A percentile compares a stretch with the other conserved stretches of the same genome.
These are phyloP conservation scores for Neonectria neomacrospora DNA, from an alignment of 2,329 filamentous ascomycete genomes.

Conservation along the genomic window DNA sequence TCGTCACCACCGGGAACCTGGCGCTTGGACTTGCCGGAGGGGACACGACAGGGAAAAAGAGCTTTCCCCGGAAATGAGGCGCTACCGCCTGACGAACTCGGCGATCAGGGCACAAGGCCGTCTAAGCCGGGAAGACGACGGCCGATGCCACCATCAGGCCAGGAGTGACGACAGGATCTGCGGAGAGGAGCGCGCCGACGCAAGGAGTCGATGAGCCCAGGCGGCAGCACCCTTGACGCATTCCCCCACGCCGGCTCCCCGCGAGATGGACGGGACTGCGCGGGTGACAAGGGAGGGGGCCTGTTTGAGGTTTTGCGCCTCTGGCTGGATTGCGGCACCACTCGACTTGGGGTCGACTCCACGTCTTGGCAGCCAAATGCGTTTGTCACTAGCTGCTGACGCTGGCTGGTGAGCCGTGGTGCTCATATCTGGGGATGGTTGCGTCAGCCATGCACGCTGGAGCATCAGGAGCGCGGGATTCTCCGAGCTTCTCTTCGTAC, in stretches of 20 bases:
- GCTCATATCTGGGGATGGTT: slow-evolving; percentile 4
- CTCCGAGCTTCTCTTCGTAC: not conserved
- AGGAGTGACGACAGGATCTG: slow-evolving; percentile 30
- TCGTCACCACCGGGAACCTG: slow-evolving; percentile 17
- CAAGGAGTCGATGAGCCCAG: slow-evolving; percentile 12
- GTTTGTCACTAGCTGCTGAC: slow-evolving; percentile 12
- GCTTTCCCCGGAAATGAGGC: slow-evolving; percentile 24
- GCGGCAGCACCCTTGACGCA: slow-evolving; percentile 13
- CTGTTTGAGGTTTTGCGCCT: not conserved
- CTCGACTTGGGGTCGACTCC: not conserved
- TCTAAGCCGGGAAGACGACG: slow-evolving; percentile 10
- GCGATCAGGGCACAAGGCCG: not conserved
- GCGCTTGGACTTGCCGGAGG: slow-evolving; percentile 18
- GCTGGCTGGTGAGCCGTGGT: slow-evolving; percentile 2
- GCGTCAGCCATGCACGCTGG: slow-evolving; percentile 9
- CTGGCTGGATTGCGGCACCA: not conserved
- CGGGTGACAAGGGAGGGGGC: not conserved
- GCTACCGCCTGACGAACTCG: not conserved
- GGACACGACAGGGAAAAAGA: slow-evolving; percentile 5
- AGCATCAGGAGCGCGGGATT: not conserved
- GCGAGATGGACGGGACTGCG: slow-evolving; percentile 15
- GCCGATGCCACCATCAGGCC: slow-evolving; percentile 31
- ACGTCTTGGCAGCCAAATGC: not conserved
- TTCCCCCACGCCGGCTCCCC: slow-evolving; percentile 22
- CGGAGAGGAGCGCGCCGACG: not conserved